Evolutionary conservation across 148 eudicot species (phyloP).

Genomic region (Cornus florida): DNA sequence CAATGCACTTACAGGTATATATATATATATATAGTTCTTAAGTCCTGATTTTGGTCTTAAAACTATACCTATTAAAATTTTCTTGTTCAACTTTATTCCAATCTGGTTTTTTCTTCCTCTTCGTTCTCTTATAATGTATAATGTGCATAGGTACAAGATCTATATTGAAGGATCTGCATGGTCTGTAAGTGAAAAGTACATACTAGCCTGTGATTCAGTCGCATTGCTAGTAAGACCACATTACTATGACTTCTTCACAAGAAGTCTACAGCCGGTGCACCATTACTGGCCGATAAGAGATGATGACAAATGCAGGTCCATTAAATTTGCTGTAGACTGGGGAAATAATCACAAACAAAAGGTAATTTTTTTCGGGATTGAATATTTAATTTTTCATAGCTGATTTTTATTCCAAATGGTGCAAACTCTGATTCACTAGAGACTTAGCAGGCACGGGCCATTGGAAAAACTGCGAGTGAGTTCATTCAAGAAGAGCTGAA

Average conservation of each 20-base stretch:
- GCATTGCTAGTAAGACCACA: slow-evolving; percentile 45
- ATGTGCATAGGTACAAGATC: slow-evolving; percentile 44
- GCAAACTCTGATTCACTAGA: neutral
- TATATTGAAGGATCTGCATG: slow-evolving; percentile 68
- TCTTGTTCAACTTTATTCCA: too few relatives aligned
- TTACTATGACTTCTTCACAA: slow-evolving; percentile 58
- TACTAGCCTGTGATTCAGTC: slow-evolving; percentile 56
- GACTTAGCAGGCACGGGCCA: slow-evolving; percentile 22
- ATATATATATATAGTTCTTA: too few relatives aligned
- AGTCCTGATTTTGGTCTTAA: neutral
- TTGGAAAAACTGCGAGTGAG: slow-evolving; percentile 23
- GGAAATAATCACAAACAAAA: slow-evolving; percentile 45
- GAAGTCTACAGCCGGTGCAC: slow-evolving; percentile 52
- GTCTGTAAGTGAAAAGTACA: slow-evolving; percentile 61
- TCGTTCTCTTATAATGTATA: too few relatives aligned
- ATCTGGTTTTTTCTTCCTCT: too few relatives aligned
- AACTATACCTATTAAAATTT: neutral
- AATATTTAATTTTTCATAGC: too few relatives aligned
- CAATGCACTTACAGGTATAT: slow-evolving; percentile 57
- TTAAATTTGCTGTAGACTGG: slow-evolving; percentile 58
- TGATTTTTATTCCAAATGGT: too few relatives aligned
- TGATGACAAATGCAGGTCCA: slow-evolving; percentile 37
- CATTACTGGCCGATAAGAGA: slow-evolving; percentile 61
- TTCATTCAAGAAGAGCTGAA: slow-evolving; percentile 23
- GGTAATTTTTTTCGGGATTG: slow-evolving; percentile 18